A percentile compares a stretch with the other conserved stretches of the same genome.
Evolutionary conservation across 176 grass and related monocot genomes (phyloP).

Genomic region (Musa acuminata): DNA sequence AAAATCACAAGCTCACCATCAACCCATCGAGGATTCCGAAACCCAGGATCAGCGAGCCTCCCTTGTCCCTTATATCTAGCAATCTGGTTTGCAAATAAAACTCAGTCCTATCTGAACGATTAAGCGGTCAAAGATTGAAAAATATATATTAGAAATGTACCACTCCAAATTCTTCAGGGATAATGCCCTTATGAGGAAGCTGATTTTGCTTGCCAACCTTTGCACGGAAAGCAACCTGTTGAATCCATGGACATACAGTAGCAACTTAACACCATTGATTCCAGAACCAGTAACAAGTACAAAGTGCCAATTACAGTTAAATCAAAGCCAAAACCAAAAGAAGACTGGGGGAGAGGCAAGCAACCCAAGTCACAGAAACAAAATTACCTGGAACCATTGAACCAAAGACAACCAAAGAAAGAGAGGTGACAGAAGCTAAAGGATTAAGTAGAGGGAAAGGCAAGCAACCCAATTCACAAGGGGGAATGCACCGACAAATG

Average conservation of each 20-base stretch:
- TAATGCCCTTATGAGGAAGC: conserved; percentile 89
- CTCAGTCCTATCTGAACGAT: conserved; percentile 19
- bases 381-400: no score
- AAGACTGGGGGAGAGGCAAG: no score
- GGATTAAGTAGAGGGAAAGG: not conserved
- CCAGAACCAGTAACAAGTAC: not conserved
- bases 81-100: conserved; percentile 41
- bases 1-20: conserved; percentile 89
- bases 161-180: conserved; percentile 97
- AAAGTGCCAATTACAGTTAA: not conserved
- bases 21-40: conserved; percentile 70
- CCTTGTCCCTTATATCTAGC: conserved; percentile 83
- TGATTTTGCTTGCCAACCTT: conserved; percentile 76
- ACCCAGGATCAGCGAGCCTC: conserved; percentile 62
- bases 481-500: not conserved
- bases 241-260: not conserved
- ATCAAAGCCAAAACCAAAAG: not conserved
- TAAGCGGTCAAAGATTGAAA: conserved; percentile 17
- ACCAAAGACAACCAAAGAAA: not conserved
- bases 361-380: no score
- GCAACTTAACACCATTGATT: not conserved
- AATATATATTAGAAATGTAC: conserved; percentile 33
- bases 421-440: not conserved
- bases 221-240: conserved; percentile 74
- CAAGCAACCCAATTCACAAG: not conserved